Conservation (phyloP, 1,284 basidiomycete species). For the Cystobasidium sp. region DNA sequence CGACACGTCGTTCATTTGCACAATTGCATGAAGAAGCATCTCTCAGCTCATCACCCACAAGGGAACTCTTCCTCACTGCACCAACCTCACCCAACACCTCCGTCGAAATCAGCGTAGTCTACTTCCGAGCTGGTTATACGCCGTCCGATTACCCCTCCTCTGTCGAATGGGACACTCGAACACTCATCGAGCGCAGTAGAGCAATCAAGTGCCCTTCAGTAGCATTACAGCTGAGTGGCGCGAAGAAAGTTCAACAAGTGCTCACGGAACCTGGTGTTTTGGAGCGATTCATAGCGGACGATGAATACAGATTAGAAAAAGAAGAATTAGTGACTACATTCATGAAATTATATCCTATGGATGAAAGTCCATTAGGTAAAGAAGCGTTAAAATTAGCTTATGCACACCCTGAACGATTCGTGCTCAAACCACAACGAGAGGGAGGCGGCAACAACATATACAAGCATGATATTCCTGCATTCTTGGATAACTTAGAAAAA, state of each 20-base stretch:
- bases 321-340: slow-evolving; percentile 69
- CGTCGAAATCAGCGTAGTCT: slow-evolving; percentile 78
- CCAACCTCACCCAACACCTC: slow-evolving; percentile 43
- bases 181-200: slow-evolving; percentile 73
- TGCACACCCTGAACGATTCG: slow-evolving; percentile 65
- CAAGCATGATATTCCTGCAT: slow-evolving; percentile 75
- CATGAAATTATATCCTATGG: slow-evolving; percentile 69
- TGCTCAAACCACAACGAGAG: slow-evolving; percentile 94
- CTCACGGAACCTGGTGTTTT: slow-evolving; percentile 75
- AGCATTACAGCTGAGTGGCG: slow-evolving; percentile 88
- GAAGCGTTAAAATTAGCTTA: slow-evolving; percentile 65
- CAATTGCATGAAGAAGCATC: slow-evolving; percentile 62
- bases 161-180: slow-evolving; percentile 71
- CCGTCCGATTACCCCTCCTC: slow-evolving; percentile 72
- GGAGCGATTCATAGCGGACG: slow-evolving; percentile 66
- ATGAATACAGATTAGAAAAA: slow-evolving; percentile 59
- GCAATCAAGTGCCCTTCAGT: slow-evolving; percentile 95
- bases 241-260: slow-evolving; percentile 94
- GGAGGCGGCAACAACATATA: slow-evolving; percentile 98
- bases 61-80: slow-evolving; percentile 37
- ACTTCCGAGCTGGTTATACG: slow-evolving; percentile 85
- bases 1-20: slow-evolving; percentile 74
- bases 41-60: slow-evolving; percentile 55
- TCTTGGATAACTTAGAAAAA: slow-evolving; percentile 67
- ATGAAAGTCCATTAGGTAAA: slow-evolving; percentile 58